Evolutionary conservation across 2,329 filamentous ascomycete genomes (phyloP).

Genomic region (Paraphoma chrysanthemicola): DNA sequence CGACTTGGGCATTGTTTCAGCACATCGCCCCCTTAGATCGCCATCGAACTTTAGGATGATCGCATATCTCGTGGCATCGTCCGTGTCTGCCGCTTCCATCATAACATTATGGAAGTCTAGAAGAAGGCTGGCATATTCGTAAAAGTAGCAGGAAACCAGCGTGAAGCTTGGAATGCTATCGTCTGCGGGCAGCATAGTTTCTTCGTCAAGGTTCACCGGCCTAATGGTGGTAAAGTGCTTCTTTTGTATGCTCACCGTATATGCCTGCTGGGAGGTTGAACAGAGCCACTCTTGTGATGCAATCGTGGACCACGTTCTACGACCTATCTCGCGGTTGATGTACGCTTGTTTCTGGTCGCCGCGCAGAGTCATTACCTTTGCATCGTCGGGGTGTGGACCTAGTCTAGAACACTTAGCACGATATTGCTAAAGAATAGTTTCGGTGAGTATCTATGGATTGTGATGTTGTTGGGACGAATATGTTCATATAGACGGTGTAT

Average conservation of each 20-base stretch:
- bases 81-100: slow-evolving; percentile 39
- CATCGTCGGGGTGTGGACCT: slow-evolving; percentile 35
- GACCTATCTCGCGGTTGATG: slow-evolving; percentile 46
- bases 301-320: slow-evolving; percentile 50
- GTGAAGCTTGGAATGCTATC: slow-evolving; percentile 42
- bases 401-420: slow-evolving; percentile 16
- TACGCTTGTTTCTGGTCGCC: slow-evolving; percentile 34
- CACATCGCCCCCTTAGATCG: slow-evolving; percentile 43
- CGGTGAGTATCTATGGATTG: not conserved
- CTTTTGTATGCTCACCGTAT: slow-evolving; percentile 42
- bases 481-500: too few relatives aligned
- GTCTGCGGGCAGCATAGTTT: slow-evolving; percentile 32
- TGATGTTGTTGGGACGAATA: too few relatives aligned
- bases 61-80: slow-evolving; percentile 47
- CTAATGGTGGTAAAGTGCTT: slow-evolving; percentile 44
- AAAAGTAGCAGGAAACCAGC: slow-evolving; percentile 28
- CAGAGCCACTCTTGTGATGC: slow-evolving; percentile 54
- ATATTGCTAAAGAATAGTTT: not conserved
- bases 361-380: slow-evolving; percentile 18
- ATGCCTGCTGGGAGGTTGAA: slow-evolving; percentile 50
- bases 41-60: slow-evolving; percentile 51
- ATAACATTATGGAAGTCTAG: slow-evolving; percentile 50
- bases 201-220: slow-evolving; percentile 48
- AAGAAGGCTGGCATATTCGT: slow-evolving; percentile 50
- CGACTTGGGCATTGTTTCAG: slow-evolving; percentile 44